Conservation (phyloP, 2,329 filamentous ascomycete genomes). For the Venturia aucupariae region DNA sequence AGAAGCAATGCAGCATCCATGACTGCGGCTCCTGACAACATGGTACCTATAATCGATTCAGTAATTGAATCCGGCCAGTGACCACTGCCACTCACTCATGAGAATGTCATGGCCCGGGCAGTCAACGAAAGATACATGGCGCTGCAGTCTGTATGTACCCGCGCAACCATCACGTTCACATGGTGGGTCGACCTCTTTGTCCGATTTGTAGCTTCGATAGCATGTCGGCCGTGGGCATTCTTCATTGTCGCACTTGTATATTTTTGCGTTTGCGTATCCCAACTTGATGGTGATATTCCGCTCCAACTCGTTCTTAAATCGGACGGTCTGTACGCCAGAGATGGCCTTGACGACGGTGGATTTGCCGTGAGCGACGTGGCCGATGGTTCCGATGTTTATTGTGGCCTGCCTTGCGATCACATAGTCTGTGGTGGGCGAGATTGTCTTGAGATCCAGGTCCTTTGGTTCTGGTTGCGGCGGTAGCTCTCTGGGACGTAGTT, state of each 20-base stretch:
- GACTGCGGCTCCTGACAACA: conserved; percentile 98
- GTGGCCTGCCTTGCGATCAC: conserved; percentile 97
- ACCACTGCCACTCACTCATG: too few species aligned
- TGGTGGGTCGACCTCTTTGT: conserved; percentile 94
- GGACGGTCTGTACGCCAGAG: conserved; percentile 94
- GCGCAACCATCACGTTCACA: conserved; percentile 89
- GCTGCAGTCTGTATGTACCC: conserved; percentile 78
- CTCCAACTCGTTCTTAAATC: conserved; percentile 99
- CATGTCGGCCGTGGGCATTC: conserved; percentile 90
- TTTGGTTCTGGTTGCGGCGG: conserved; percentile 91
- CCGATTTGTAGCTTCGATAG: conserved; percentile 95
- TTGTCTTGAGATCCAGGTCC: conserved; percentile 69
- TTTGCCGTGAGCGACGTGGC: conserved; percentile 97
- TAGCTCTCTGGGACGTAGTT: conserved; percentile 33
- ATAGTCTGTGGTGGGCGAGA: conserved; percentile 84
- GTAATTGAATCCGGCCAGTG: too few species aligned
- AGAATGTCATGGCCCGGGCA: conserved; percentile 94
- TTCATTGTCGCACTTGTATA: conserved; percentile 94
- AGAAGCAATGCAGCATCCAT: conserved; percentile 47
- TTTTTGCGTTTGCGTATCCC: conserved; percentile 97
- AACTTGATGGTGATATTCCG: conserved; percentile 99
- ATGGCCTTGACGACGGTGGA: conserved; percentile 99
- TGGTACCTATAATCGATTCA: too few species aligned
- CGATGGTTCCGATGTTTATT: conserved; percentile 98
- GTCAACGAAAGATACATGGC: conserved; percentile 76